These are phyloP conservation scores for Leishmania braziliensis DNA, from an alignment of 208 protist species.

Conservation along the genomic window DNA sequence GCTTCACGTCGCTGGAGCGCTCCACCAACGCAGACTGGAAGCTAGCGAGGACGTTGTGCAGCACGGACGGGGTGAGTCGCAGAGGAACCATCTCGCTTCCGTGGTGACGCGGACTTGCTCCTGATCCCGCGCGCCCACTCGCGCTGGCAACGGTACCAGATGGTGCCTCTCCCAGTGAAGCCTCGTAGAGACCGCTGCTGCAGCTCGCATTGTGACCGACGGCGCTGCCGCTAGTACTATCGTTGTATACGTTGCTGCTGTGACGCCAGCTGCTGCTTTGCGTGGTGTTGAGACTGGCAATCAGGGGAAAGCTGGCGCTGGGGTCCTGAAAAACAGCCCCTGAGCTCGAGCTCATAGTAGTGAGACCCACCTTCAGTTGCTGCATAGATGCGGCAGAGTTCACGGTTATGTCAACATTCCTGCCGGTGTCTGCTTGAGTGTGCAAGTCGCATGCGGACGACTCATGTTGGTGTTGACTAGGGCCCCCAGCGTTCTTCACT, in stretches of 20 bases:
- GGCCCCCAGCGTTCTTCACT: not conserved
- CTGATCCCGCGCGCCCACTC: not conserved
- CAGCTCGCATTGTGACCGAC: not conserved
- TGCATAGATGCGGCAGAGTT: constrained; percentile 3
- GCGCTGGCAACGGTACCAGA: not conserved
- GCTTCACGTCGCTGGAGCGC: constrained; percentile 8
- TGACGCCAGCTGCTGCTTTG: not conserved
- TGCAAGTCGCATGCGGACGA: not conserved
- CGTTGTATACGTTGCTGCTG: not conserved
- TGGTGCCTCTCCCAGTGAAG: not conserved
- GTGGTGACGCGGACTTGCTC: not conserved
- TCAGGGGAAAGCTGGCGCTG: not conserved
- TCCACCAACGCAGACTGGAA: constrained; percentile 28
- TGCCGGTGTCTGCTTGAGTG: not conserved
- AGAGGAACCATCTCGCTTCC: constrained; percentile 10
- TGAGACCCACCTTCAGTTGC: not conserved
- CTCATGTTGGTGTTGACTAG: not conserved
- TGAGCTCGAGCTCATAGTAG: not conserved
- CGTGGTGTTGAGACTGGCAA: not conserved
- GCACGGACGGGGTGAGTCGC: constrained; percentile 21
- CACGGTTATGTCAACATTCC: not conserved
- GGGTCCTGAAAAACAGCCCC: constrained; percentile 2
- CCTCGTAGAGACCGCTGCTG: not conserved
- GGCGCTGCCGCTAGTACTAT: not conserved
- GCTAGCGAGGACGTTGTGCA: constrained; percentile 26